Conservation (phyloP, 768 basidiomycete species). For the Steccherinum ochraceum region DNA sequence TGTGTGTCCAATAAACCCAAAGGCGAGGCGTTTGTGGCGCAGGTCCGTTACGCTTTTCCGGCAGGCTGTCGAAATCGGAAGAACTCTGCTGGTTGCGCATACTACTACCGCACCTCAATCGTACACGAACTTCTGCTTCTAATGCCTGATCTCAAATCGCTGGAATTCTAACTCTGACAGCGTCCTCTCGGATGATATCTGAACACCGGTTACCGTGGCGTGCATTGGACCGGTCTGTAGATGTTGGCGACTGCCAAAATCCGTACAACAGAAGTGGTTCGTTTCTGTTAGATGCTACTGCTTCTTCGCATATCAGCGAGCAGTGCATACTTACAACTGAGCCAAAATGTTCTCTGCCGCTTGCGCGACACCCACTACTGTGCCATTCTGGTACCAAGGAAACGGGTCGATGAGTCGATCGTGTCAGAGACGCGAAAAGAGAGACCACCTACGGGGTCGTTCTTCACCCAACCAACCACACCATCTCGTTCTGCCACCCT, state of each 20-base stretch:
- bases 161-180: constrained; percentile 5
- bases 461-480: constrained; percentile 13
- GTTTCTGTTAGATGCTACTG: too few relatives aligned
- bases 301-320: too few relatives aligned
- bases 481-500: constrained; percentile 5
- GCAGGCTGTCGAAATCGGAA: too few relatives aligned
- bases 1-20: too few relatives aligned
- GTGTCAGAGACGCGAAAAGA: neutral
- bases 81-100: too few relatives aligned
- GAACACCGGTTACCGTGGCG: constrained; percentile 3
- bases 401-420: neutral
- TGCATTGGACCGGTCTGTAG: constrained; percentile 4
- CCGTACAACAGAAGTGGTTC: too few relatives aligned
- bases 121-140: too few relatives aligned
- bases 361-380: constrained; percentile 10
- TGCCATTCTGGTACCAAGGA: constrained; percentile 2
- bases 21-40: too few relatives aligned
- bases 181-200: constrained; percentile 4
- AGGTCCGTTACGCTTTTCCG: too few relatives aligned
- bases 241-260: constrained; percentile 4
- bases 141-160: constrained; percentile 5
- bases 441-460: constrained; percentile 8
- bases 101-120: too few relatives aligned
- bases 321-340: constrained; percentile 4
- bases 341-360: constrained; percentile 3